phyloP scores from a whole-genome alignment of 495 filamentous ascomycete genomes.

The Penicillium egyptiacum region DNA sequence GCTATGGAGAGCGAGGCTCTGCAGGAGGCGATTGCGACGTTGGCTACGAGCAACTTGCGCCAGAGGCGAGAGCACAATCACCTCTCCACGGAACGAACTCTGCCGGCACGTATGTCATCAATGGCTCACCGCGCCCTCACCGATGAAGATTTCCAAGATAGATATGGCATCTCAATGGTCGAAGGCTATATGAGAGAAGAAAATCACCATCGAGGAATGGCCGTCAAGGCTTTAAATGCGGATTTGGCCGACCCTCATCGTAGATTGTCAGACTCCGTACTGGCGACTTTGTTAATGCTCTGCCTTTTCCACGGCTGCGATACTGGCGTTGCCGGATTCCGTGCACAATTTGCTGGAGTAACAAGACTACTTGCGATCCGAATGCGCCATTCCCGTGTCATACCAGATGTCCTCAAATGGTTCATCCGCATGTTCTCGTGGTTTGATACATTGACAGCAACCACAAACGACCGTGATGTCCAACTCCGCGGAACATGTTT shows the following conservation, averaged over 20 bases:
- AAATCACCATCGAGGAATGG: constrained; percentile 73
- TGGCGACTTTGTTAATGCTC: constrained; percentile 83
- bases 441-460: constrained; percentile 91
- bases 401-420: constrained; percentile 75
- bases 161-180: constrained; percentile 32
- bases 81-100: constrained; percentile 43
- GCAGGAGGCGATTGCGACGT: constrained; percentile 87
- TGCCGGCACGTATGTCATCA: constrained; percentile 49
- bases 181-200: constrained; percentile 63
- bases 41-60: constrained; percentile 79
- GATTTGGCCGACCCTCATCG: constrained; percentile 73
- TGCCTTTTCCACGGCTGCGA: constrained; percentile 94
- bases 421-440: constrained; percentile 96
- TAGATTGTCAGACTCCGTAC: constrained; percentile 79
- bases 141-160: constrained; percentile 38
- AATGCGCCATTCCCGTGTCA: constrained; percentile 55
- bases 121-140: constrained; percentile 51
- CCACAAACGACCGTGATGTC: constrained; percentile 89
- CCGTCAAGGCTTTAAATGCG: constrained; percentile 79
- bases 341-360: constrained; percentile 90
- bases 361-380: constrained; percentile 87
- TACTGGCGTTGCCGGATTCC: constrained; percentile 86
- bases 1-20: constrained; percentile 76
- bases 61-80: constrained; percentile 47
- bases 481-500: constrained; percentile 72